Evolutionary conservation across 2,329 filamentous ascomycete genomes (phyloP), one percentile per base, ranked within the genome.

Genomic region (Arachnopeziza araneosa): DNA sequence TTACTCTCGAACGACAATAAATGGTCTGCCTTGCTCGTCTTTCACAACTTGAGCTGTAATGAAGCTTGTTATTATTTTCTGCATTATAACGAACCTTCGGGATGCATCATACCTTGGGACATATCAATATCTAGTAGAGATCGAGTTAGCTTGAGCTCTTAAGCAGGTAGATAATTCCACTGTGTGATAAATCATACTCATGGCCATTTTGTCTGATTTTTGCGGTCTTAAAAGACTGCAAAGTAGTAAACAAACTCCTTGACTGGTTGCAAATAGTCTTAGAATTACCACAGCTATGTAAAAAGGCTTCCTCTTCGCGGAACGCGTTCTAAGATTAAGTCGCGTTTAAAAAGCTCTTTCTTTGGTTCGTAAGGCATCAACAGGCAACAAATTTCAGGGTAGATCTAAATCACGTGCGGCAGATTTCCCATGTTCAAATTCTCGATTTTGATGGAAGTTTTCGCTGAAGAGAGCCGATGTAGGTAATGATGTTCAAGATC

Each of bases 1-100:
- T 70, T 83, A 96, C 91, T 99, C 95, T 87, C 95, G 85, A 70
- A 99, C 95, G 66, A 99, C 88, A 74, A 99, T 99, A 77, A 99
- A 99, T 49, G 95, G 95, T 74, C 95, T 86, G 64, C 95, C 95
- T 76, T 95, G 88, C 79, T 99, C 95, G 83, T 99, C 95, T 81
- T 96, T 96, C 82, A 97, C 86, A 76, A 99, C 79, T 74, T 82
- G 74, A 73, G 85, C 85, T 88, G 60, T 66, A 49, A 50, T 58
- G 26, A 60, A 10, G 8, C 50, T 22, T 22, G 50, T 52, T 52
- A 24, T 23, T 9, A 44, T 19, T 14, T 3, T 24, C 24, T 5
- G 23, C n/a, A 1, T 8, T 26, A 36, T 32, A 8, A 8, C 24
- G 24, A 44, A 48, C 4, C 17, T 32, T 54, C 9, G n/a, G 52